Evolutionary conservation across 257 asterid species (phyloP), one percentile per base, ranked within the genome.

Genomic region (Petunia secreta): DNA sequence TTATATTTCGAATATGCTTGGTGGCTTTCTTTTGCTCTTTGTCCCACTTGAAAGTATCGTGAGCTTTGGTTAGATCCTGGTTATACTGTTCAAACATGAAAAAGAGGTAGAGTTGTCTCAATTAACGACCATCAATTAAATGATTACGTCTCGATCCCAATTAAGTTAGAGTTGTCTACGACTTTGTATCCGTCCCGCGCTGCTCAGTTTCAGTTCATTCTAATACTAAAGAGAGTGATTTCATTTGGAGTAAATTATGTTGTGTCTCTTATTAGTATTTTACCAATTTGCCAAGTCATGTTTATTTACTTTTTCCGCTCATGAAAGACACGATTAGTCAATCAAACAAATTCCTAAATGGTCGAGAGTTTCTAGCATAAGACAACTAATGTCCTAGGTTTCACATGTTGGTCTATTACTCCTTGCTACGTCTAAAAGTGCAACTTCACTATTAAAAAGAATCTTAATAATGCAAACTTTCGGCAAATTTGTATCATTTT

Each of bases 401-500:
- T 34, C 3, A 48, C 41, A 48, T 71, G 41, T 14, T 48, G 59
- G 44, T 13, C 13, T 71, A 6, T 36, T 71, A 11, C 4, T 71
- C 16, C 25, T 34, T 2, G 7, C 44, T 71, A 36, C 46, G 2
- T 46, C 40, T 10, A 65, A 6, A 5, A 66, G 74, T 41, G 38
- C 5, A 41, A 15, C 15, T n/a, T 40, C 54, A 67, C 36, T 67
- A 40, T 6, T 67, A 34, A 6, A 25, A 41, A 40, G 3, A 7
- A 67, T 67, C 54, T 67, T 41, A 67, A 41, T 67, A n/a, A n/a
- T 8, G 75, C 38, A 67, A 67, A 53, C 15, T 67, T 2, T 40
- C n/a, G 75, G 59, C 41, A 48, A 71, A 48, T 71, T 52, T 48
- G 59, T 25, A 74, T 48, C 71, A 63, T 55, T 63, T 75, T 82